A percentile compares a stretch with the other conserved stretches of the same genome.
Conservation (phyloP, 805 yeast genomes). For the Candida chilensis region DNA sequence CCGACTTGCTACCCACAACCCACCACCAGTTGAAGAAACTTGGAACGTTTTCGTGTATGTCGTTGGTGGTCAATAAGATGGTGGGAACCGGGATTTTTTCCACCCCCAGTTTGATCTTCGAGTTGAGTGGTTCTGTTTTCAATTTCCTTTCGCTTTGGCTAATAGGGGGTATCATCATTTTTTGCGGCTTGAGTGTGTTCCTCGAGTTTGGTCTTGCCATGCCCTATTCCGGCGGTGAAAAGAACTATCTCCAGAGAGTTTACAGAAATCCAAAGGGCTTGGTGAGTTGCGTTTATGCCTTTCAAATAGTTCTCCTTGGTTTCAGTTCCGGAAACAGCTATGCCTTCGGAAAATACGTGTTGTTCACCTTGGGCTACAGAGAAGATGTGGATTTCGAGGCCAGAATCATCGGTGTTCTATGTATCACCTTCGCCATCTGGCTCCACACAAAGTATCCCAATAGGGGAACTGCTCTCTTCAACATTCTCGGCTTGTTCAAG, state of each 20-base stretch:
- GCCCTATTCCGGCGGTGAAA: slow-evolving; percentile 63
- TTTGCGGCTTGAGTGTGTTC: slow-evolving; percentile 44
- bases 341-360: slow-evolving; percentile 55
- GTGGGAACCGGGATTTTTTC: slow-evolving; percentile 33
- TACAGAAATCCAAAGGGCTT: slow-evolving; percentile 45
- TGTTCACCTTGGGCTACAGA: slow-evolving; percentile 22
- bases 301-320: slow-evolving; percentile 47
- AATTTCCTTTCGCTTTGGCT: slow-evolving; percentile 47
- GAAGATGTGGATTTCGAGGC: slow-evolving; percentile 14
- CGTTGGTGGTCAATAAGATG: slow-evolving; percentile 31
- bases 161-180: slow-evolving; percentile 54
- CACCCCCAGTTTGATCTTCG: slow-evolving; percentile 29
- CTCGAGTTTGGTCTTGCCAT: slow-evolving; percentile 59
- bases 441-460: slow-evolving; percentile 41
- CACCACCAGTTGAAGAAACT: not conserved
- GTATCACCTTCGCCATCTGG: slow-evolving; percentile 34
- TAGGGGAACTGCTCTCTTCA: slow-evolving; percentile 42
- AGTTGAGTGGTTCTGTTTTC: slow-evolving; percentile 47
- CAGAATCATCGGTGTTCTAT: slow-evolving; percentile 38
- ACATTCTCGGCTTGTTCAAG: slow-evolving; percentile 45
- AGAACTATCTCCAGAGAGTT: slow-evolving; percentile 54
- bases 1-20: not conserved
- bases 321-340: slow-evolving; percentile 56
- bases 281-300: slow-evolving; percentile 38
- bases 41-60: slow-evolving; percentile 14